Evolutionary conservation across 805 yeast genomes (phyloP), one percentile per base, ranked within the genome.

Genomic region (Peterozyma xylosa): DNA sequence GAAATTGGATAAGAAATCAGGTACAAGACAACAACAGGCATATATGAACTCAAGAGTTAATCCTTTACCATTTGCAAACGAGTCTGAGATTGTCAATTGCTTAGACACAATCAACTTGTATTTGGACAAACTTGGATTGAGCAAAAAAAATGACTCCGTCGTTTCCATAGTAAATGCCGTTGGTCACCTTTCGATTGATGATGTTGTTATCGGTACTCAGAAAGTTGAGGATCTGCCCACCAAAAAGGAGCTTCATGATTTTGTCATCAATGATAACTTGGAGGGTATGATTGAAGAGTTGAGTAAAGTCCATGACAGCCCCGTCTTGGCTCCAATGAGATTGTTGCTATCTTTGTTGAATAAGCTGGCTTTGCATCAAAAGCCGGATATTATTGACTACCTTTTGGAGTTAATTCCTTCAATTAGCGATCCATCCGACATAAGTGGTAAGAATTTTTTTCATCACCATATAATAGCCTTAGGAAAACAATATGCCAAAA

Each of bases 1-100:
- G 66, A 90, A 90, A 56, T 70, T 90, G 53, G 97, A 91, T 62
- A 91, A 91, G 67, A 88, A 88, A 59, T 68, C 76, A 27, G 84
- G 85, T 6, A 76, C 85, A 0, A 59, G 62, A 42, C 73, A 74
- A 41, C 84, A 80, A 53, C 64, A 67, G 21, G 59, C 70, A n/a
- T 82, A 78, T 51, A 64, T 88, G 45, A 60, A 72, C 29, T 74
- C 91, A 1, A 77, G 91, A 53, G 78, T 89, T 30, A 68, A 76
- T 48, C 86, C 90, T 3, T 67, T 86, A 41, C 81, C 86, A 2
- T 89, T 90, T 63, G 86, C 95, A 10, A 78, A 83, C 54, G 93
- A 83, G 45, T 46, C 67, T 2, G 86, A 80, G 13, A 68, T 86
- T 16, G 64, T 76, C 13, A 67, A 67, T 17, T 70, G 75, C 35